Conservation (phyloP, 768 basidiomycete species). For the Collybia sordida region DNA sequence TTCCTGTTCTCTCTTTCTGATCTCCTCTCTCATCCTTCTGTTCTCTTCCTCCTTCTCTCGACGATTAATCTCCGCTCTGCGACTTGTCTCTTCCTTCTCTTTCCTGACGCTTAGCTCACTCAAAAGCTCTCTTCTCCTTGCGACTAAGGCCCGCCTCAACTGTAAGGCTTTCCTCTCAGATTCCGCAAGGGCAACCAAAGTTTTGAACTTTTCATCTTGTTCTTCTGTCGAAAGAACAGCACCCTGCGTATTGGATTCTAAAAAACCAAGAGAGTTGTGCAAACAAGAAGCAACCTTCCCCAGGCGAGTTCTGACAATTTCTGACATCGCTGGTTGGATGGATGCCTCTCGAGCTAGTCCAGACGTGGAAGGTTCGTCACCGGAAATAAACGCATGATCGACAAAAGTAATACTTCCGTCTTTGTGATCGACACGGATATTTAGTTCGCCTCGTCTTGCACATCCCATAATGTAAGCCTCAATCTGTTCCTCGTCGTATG, state of each 20-base stretch:
- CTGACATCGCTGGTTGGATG: constrained; percentile 71
- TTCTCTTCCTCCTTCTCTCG: constrained; percentile 72
- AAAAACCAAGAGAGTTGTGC: constrained; percentile 61
- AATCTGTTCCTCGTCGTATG: constrained; percentile 72
- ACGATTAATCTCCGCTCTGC: constrained; percentile 66
- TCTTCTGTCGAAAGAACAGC: constrained; percentile 49
- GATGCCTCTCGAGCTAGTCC: constrained; percentile 34
- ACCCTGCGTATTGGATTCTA: constrained; percentile 50
- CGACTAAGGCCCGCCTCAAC: constrained; percentile 77
- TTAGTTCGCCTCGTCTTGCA: constrained; percentile 82
- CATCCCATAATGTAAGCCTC: constrained; percentile 95
- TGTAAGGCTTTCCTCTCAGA: constrained; percentile 78
- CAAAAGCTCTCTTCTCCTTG: constrained; percentile 80
- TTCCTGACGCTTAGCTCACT: constrained; percentile 82
- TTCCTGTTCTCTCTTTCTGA: constrained; percentile 64
- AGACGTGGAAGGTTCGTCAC: constrained; percentile 35
- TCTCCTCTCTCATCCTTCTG: constrained; percentile 61
- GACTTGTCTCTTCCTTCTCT: constrained; percentile 84
- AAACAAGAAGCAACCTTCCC: constrained; percentile 73
- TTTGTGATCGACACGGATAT: constrained; percentile 86
- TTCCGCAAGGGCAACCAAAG: constrained; percentile 63
- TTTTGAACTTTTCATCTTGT: constrained; percentile 55
- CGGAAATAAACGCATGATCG: constrained; percentile 66
- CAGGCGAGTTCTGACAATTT: constrained; percentile 76
- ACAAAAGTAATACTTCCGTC: constrained; percentile 82